Percentiles rank a stretch among this genome's conserved stretches.
phyloP scores from a whole-genome alignment of 805 yeast species.

The Teunomyces gatunensis region DNA sequence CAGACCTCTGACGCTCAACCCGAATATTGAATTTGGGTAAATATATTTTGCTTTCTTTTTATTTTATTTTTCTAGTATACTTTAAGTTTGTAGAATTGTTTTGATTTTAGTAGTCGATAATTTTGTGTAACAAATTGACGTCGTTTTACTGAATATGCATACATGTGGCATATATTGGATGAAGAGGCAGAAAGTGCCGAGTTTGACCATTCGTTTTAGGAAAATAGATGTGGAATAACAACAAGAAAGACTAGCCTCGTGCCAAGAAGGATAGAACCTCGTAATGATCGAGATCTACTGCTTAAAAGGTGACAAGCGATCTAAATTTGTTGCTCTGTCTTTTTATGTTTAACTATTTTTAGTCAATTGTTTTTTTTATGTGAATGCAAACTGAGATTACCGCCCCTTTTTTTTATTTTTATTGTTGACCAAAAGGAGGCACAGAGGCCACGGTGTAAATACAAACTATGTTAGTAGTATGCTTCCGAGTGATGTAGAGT shows the following conservation, averaged over 20 bases:
- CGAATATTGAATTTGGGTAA: no score
- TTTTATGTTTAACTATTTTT: background rate
- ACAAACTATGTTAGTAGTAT: no score
- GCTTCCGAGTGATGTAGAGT: no score
- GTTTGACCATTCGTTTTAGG: background rate
- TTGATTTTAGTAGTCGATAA: no score
- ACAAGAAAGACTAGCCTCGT: background rate
- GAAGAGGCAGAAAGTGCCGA: background rate
- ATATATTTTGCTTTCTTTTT: no score
- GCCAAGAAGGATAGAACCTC: background rate
- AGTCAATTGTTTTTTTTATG: background rate
- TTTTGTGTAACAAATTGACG: no score
- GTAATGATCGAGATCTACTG: background rate
- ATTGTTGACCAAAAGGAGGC: background rate
- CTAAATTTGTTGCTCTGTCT: background rate
- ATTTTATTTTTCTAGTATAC: no score
- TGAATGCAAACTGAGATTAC: background rate
- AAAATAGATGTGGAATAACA: background rate
- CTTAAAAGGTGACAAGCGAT: background rate
- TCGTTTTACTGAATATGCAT: background rate
- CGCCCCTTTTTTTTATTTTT: background rate
- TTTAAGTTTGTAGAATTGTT: no score
- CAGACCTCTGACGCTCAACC: no score
- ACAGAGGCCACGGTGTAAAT: no score
- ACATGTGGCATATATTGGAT: background rate